Percentiles rank a stretch among this genome's conserved stretches.
Evolutionary conservation across 148 eudicot species (phyloP).

Genomic region (Camellia lanceoleosa): DNA sequence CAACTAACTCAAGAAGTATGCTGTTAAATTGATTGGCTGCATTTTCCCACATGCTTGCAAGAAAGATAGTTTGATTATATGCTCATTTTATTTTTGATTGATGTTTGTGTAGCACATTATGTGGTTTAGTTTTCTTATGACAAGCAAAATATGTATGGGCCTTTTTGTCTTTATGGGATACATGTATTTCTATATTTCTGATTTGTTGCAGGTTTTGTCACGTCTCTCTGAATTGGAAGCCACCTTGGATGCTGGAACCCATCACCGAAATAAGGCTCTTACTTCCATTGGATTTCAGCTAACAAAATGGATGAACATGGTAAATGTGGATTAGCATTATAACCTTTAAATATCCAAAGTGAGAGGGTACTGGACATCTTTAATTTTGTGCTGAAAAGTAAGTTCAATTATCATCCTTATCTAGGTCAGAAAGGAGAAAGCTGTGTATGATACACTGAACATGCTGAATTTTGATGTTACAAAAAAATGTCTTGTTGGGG

Average conservation of each 20-base stretch:
- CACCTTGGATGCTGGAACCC: slow-evolving; percentile 90
- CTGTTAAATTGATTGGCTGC: slow-evolving; percentile 8
- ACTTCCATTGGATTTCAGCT: slow-evolving; percentile 70
- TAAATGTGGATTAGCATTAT: slow-evolving; percentile 25
- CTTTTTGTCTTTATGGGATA: too few species aligned
- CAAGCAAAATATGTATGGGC: too few species aligned
- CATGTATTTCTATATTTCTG: background rate
- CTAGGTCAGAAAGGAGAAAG: slow-evolving; percentile 97
- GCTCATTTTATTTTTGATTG: background rate
- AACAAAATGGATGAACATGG: slow-evolving; percentile 82
- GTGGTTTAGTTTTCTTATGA: too few species aligned
- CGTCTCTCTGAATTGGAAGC: slow-evolving; percentile 90
- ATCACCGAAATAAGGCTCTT: slow-evolving; percentile 78
- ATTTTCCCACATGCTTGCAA: background rate
- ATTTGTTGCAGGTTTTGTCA: slow-evolving; percentile 70
- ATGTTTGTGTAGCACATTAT: too few species aligned
- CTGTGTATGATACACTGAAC: slow-evolving; percentile 92
- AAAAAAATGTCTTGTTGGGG: slow-evolving; percentile 99
- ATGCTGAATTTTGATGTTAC: slow-evolving; percentile 99
- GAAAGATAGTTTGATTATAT: background rate
- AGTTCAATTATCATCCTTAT: slow-evolving; percentile 13
- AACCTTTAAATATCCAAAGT: slow-evolving; percentile 10
- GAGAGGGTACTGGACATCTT: background rate
- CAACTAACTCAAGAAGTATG: slow-evolving; percentile 87
- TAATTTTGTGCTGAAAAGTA: background rate